Percentiles rank a stretch among this genome's conserved stretches.
Conservation (phyloP, 1,284 basidiomycete species). For the Ustilago xerochloae region DNA sequence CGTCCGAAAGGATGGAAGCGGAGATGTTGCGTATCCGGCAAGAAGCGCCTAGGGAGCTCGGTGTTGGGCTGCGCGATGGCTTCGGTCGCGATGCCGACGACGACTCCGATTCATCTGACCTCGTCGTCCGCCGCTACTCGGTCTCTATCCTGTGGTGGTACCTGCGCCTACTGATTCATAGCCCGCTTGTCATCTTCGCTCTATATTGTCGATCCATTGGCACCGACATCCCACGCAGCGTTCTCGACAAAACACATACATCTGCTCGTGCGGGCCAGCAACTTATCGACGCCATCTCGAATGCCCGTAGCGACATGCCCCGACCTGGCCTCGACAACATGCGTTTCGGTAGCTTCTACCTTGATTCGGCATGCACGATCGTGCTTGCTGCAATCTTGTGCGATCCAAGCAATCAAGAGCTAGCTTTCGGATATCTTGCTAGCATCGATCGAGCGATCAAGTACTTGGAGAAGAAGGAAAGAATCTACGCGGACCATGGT, state of each 20-base stretch:
- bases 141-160: conserved; percentile 49
- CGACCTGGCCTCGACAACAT: conserved; percentile 45
- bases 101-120: conserved; percentile 38
- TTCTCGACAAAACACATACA: conserved; percentile 38
- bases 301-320: conserved; percentile 33
- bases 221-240: conserved; percentile 35
- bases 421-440: conserved; percentile 41
- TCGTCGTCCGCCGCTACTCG: conserved; percentile 44
- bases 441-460: conserved; percentile 47
- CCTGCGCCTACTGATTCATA: conserved; percentile 41
- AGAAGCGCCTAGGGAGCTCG: conserved; percentile 35
- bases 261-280: conserved; percentile 36
- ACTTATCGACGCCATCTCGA: conserved; percentile 44
- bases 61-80: conserved; percentile 27
- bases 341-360: conserved; percentile 48
- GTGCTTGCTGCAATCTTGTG: conserved; percentile 42
- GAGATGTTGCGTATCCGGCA: conserved; percentile 45
- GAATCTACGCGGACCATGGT: conserved; percentile 43
- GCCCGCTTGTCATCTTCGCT: conserved; percentile 46
- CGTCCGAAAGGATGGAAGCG: conserved; percentile 38
- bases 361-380: conserved; percentile 45
- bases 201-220: conserved; percentile 44
- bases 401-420: conserved; percentile 45
- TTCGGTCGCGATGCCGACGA: conserved; percentile 36
- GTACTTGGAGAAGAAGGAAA: conserved; percentile 44